Evolutionary conservation across 805 yeast genomes (phyloP).

Genomic region (Wickerhamiella alocasiicola): DNA sequence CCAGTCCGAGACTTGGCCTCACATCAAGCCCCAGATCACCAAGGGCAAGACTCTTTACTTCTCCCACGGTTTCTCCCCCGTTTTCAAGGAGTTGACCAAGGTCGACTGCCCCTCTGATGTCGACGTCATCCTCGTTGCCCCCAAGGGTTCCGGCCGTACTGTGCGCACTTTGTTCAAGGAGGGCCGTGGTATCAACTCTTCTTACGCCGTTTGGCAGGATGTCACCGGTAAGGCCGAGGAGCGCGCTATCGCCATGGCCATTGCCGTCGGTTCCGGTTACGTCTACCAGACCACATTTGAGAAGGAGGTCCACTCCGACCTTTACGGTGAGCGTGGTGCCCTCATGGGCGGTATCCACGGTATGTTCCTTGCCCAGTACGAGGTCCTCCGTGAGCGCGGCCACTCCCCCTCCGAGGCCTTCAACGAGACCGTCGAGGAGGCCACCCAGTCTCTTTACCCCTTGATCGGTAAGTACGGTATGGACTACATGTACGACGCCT

Average conservation of each 20-base stretch:
- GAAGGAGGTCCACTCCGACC: slow-evolving; percentile 97
- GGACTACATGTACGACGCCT: slow-evolving; percentile 99
- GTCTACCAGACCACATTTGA: slow-evolving; percentile 99
- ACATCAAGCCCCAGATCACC: slow-evolving; percentile 80
- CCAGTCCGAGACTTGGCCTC: slow-evolving; percentile 94
- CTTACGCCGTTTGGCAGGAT: slow-evolving; percentile 99
- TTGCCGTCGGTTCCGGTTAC: slow-evolving; percentile 99
- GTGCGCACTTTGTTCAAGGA: slow-evolving; percentile 98
- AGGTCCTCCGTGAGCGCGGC: slow-evolving; percentile 98
- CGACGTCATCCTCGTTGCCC: slow-evolving; percentile 97
- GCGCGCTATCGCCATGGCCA: slow-evolving; percentile 96
- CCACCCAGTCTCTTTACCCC: slow-evolving; percentile 98
- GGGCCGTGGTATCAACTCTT: slow-evolving; percentile 99
- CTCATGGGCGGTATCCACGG: slow-evolving; percentile 99
- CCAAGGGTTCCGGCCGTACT: slow-evolving; percentile 99
- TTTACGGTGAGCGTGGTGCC: slow-evolving; percentile 99
- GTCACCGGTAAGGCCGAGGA: slow-evolving; percentile 98
- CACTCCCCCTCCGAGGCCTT: slow-evolving; percentile 99
- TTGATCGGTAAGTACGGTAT: slow-evolving; percentile 98
- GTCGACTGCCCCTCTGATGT: slow-evolving; percentile 91
- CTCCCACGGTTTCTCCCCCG: slow-evolving; percentile 99
- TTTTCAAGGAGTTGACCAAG: slow-evolving; percentile 92
- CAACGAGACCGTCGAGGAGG: slow-evolving; percentile 99
- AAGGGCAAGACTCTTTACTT: slow-evolving; percentile 97
- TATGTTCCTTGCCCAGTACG: slow-evolving; percentile 99